Percentiles rank a stretch among this genome's conserved stretches.
Conservation (phyloP, 768 basidiomycete species). For the Kwoniella bestiolae region DNA sequence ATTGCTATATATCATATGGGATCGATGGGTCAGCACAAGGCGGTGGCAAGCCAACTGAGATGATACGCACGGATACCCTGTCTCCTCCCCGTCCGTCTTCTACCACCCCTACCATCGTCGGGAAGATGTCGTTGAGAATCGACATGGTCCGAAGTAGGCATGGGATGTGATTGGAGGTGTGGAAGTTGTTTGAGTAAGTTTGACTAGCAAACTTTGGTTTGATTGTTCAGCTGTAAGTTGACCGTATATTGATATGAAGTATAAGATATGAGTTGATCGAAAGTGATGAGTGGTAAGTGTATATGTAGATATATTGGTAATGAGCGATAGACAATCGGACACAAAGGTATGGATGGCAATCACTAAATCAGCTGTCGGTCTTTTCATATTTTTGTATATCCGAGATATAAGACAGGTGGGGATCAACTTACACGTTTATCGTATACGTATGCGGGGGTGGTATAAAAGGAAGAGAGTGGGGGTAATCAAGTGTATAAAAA, state of each 20-base stretch:
- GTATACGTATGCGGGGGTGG: background rate
- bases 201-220: slow-evolving; percentile 9
- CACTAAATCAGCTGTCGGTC: slow-evolving; percentile 1
- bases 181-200: background rate
- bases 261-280: background rate
- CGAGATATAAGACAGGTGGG: too few species aligned
- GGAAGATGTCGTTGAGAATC: slow-evolving; percentile 14
- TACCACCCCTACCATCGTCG: slow-evolving; percentile 15
- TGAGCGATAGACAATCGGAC: background rate
- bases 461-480: background rate
- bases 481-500: background rate
- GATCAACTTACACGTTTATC: slow-evolving; percentile 2
- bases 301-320: background rate
- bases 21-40: too few species aligned
- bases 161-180: slow-evolving; percentile 9
- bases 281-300: background rate
- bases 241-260: background rate
- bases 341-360: slow-evolving; percentile 6
- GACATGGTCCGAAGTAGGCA: slow-evolving; percentile 28
- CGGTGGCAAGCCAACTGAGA: too few species aligned
- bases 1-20: too few species aligned
- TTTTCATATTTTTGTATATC: background rate
- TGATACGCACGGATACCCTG: slow-evolving; percentile 17
- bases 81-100: slow-evolving; percentile 6
- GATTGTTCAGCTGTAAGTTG: too few species aligned